Evolutionary conservation across 768 basidiomycete genomes (phyloP).

Genomic region (Dacryopinax spathularia): DNA sequence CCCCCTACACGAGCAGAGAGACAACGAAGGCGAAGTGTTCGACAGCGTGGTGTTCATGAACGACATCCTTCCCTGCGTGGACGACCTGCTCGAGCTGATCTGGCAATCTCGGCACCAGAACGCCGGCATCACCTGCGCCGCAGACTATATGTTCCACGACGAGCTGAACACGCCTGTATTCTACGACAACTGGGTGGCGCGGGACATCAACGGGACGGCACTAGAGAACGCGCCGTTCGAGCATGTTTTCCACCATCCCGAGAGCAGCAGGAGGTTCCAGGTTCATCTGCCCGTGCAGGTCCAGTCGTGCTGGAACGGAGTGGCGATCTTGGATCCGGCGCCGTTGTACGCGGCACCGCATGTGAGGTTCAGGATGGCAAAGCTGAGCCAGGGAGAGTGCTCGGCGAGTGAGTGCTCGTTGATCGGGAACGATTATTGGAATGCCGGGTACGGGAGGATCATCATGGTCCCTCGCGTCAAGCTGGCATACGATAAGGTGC

Average conservation of each 20-base stretch:
- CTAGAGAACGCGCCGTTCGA: conserved; percentile 97
- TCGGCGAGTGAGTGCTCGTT: conserved; percentile 90
- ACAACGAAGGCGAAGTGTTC: conserved; percentile 84
- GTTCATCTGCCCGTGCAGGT: conserved; percentile 88
- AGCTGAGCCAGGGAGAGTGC: conserved; percentile 75
- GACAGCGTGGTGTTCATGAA: conserved; percentile 99
- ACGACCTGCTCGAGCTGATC: conserved; percentile 94
- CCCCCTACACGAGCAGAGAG: conserved; percentile 84
- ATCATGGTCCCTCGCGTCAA: conserved; percentile 97
- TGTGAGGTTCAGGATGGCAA: conserved; percentile 91
- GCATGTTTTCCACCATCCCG: conserved; percentile 71
- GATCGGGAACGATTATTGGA: conserved; percentile 98
- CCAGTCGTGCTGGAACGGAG: conserved; percentile 97
- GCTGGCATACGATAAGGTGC: conserved; percentile 79
- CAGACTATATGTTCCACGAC: conserved; percentile 98
- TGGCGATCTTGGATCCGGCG: conserved; percentile 87
- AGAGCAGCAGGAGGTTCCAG: conserved; percentile 70
- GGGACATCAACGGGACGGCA: conserved; percentile 97
- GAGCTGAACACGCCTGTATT: conserved; percentile 90
- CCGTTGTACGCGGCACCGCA: conserved; percentile 88
- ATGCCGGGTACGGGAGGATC: conserved; percentile 87
- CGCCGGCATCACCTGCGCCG: conserved; percentile 94
- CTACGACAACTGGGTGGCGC: conserved; percentile 97
- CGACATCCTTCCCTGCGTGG: conserved; percentile 94
- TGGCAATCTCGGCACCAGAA: conserved; percentile 88